These are phyloP conservation scores for Scedosporium dehoogii DNA, from an alignment of 2,329 filamentous ascomycete genomes.

Conservation along the genomic window DNA sequence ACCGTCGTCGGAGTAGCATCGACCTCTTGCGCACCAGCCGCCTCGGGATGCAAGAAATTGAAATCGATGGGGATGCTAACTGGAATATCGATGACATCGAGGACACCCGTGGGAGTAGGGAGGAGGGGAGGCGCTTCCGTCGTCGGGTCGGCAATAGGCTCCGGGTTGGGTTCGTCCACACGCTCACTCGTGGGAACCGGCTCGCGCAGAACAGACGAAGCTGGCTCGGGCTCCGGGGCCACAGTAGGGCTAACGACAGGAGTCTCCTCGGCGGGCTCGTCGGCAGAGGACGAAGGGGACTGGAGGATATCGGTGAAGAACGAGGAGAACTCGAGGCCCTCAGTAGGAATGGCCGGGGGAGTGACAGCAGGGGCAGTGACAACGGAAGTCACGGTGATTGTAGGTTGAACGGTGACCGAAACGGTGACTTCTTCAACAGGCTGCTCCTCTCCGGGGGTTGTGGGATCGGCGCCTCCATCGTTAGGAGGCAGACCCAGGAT, in stretches of 20 bases:
- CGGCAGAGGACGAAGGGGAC: neutral
- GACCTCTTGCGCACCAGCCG: neutral
- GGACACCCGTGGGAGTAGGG: neutral
- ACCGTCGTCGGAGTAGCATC: neutral
- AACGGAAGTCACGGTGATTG: neutral
- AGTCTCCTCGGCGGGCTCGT: neutral
- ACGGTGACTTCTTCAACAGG: neutral
- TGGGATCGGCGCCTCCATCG: neutral
- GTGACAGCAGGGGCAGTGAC: neutral
- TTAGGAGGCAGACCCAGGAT: neutral
- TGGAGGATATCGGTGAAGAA: neutral
- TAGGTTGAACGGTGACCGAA: neutral
- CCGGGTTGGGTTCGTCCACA: neutral
- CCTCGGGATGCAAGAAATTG: neutral
- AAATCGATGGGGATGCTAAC: slow-evolving; percentile 4
- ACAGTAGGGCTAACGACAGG: too few species aligned
- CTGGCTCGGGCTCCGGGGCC: too few species aligned
- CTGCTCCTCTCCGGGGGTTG: neutral
- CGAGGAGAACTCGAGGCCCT: neutral
- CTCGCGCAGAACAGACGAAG: too few species aligned
- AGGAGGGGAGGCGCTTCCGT: neutral
- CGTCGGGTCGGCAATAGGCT: neutral
- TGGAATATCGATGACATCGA: slow-evolving; percentile 6
- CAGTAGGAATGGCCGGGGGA: neutral
- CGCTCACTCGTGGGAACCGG: neutral